phyloP scores from a whole-genome alignment of 352 stramenopile genomes.

The Phytophthora ohioensis region DNA sequence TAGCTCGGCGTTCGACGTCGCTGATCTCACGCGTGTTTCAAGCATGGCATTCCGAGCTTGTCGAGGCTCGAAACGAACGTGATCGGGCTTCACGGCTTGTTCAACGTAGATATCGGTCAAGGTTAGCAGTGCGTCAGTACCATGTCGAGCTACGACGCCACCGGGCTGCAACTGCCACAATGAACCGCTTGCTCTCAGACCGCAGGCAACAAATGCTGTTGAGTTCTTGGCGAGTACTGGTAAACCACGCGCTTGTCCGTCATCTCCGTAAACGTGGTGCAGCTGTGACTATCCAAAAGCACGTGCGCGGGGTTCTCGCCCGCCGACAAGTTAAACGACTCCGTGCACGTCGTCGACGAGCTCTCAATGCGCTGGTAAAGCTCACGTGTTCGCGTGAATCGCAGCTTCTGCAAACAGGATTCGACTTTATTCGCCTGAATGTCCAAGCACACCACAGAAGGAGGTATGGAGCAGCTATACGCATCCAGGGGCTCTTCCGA shows the following conservation, averaged over 20 bases:
- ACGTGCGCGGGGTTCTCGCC: slow-evolving; percentile 53
- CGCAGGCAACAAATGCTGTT: slow-evolving; percentile 41
- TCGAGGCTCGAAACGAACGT: slow-evolving; percentile 17
- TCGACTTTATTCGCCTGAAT: slow-evolving; percentile 43
- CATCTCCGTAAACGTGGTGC: slow-evolving; percentile 54
- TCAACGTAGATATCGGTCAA: slow-evolving; percentile 50
- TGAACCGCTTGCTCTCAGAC: slow-evolving; percentile 56
- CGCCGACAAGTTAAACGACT: slow-evolving; percentile 44
- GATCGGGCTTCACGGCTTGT: slow-evolving; percentile 43
- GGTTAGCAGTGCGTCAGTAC: slow-evolving; percentile 46
- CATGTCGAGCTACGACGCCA: slow-evolving; percentile 52
- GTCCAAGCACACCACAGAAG: slow-evolving; percentile 36
- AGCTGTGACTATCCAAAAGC: slow-evolving; percentile 62
- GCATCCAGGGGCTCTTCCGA: slow-evolving; percentile 61
- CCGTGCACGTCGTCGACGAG: slow-evolving; percentile 44
- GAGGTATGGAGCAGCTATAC: slow-evolving; percentile 10
- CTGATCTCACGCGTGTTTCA: slow-evolving; percentile 26
- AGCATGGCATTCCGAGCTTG: slow-evolving; percentile 38
- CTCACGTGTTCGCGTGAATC: slow-evolving; percentile 43
- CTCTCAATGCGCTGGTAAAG: slow-evolving; percentile 43
- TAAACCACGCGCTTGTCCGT: slow-evolving; percentile 58
- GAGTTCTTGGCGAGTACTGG: slow-evolving; percentile 49
- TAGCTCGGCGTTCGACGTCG: slow-evolving; percentile 40
- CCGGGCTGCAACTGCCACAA: slow-evolving; percentile 54
- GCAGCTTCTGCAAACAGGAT: slow-evolving; percentile 45